A percentile compares a stretch with the other conserved stretches of the same genome.
Conservation (phyloP, 805 yeast genomes). For the Saccharomycopsis guyanensis region DNA sequence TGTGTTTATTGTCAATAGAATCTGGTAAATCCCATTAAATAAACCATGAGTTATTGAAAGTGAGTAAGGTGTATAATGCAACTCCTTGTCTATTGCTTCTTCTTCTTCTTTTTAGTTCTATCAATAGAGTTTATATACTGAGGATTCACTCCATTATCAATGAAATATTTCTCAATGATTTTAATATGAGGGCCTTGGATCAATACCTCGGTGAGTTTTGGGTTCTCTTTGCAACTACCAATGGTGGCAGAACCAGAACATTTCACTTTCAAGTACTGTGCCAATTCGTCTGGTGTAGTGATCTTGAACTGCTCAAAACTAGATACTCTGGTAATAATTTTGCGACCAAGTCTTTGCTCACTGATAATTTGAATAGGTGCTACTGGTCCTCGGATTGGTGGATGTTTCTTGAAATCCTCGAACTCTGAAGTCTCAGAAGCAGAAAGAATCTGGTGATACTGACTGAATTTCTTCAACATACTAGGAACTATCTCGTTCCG, state of each 20-base stretch:
- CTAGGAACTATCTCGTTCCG: slow-evolving; percentile 35
- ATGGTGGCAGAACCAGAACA: slow-evolving; percentile 89
- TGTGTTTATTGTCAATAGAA: too few relatives aligned
- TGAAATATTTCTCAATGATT: slow-evolving; percentile 49
- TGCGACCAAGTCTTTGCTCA: slow-evolving; percentile 75
- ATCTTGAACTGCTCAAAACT: slow-evolving; percentile 64
- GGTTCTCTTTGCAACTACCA: slow-evolving; percentile 49
- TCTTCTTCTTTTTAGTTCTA: slow-evolving; percentile 49
- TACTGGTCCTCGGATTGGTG: slow-evolving; percentile 51
- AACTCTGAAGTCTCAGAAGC: slow-evolving; percentile 29
- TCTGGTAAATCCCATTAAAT: too few relatives aligned
- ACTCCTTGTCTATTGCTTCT: too few relatives aligned
- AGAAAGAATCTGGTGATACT: slow-evolving; percentile 40
- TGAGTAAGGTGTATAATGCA: too few relatives aligned
- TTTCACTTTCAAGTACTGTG: slow-evolving; percentile 61
- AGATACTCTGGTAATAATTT: slow-evolving; percentile 63
- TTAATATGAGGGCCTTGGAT: slow-evolving; percentile 90
- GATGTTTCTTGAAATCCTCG: slow-evolving; percentile 25
- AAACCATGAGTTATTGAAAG: too few relatives aligned
- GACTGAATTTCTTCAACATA: slow-evolving; percentile 41
- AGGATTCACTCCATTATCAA: slow-evolving; percentile 53
- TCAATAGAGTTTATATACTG: slow-evolving; percentile 61
- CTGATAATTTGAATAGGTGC: slow-evolving; percentile 63
- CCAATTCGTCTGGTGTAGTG: slow-evolving; percentile 48
- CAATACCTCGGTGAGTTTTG: slow-evolving; percentile 55